A percentile compares a stretch with the other conserved stretches of the same genome.
These are phyloP conservation scores for Aspergillus homomorphus DNA, from an alignment of 495 filamentous ascomycete species.

Conservation along the genomic window DNA sequence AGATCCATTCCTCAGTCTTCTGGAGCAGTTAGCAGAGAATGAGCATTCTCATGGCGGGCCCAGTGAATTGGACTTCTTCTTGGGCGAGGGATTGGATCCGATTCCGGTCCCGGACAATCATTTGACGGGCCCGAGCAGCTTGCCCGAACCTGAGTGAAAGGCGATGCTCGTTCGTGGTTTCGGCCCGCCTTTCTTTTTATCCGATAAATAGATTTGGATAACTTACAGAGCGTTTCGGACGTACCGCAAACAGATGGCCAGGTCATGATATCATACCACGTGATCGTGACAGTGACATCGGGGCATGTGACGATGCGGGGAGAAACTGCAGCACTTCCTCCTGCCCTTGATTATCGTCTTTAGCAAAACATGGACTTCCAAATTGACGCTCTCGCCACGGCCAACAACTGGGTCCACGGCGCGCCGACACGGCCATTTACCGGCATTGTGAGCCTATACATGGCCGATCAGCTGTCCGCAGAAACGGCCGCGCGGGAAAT, in stretches of 20 bases:
- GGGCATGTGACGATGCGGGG: background rate
- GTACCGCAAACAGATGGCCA: background rate
- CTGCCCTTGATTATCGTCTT: background rate
- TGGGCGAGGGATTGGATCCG: slow-evolving; percentile 31
- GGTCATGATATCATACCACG: background rate
- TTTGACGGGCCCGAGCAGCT: background rate
- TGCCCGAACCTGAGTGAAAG: background rate
- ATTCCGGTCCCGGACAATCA: background rate
- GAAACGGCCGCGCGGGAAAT: slow-evolving; percentile 11
- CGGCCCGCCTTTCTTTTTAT: background rate
- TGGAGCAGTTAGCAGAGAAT: slow-evolving; percentile 79
- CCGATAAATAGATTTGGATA: background rate
- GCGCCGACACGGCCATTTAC: slow-evolving; percentile 12
- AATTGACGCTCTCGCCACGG: slow-evolving; percentile 9
- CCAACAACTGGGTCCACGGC: slow-evolving; percentile 12
- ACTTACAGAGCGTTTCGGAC: background rate
- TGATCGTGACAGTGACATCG: background rate
- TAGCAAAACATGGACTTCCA: background rate
- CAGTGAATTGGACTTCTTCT: slow-evolving; percentile 71
- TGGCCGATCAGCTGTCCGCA: slow-evolving; percentile 9
- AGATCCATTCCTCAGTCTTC: slow-evolving; percentile 73
- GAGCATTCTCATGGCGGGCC: slow-evolving; percentile 59
- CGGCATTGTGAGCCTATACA: slow-evolving; percentile 13
- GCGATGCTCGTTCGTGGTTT: background rate
- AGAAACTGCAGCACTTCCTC: background rate